Evolutionary conservation across 768 basidiomycete species (phyloP).

Genomic region (Termitomyces eurrhizus): DNA sequence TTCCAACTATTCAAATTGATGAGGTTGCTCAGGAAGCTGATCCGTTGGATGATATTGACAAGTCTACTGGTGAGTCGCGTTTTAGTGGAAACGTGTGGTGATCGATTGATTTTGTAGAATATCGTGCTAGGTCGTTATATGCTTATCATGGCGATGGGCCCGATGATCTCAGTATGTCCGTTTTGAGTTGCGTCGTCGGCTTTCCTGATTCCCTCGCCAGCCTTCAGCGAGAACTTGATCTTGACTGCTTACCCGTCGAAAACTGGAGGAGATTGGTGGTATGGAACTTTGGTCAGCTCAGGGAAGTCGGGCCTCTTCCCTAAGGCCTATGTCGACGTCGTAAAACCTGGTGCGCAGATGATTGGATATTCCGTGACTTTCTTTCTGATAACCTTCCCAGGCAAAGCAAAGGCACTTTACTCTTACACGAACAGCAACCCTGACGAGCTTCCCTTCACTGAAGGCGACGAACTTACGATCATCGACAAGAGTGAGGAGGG

Average conservation of each 20-base stretch:
- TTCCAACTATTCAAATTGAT: conserved; percentile 59
- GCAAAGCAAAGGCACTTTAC: conserved; percentile 77
- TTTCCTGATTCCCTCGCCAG: conserved; percentile 30
- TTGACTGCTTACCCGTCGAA: conserved; percentile 84
- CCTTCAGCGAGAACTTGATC: conserved; percentile 76
- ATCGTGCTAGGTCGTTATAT: conserved; percentile 79
- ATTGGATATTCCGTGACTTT: not conserved
- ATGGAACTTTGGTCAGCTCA: conserved; percentile 62
- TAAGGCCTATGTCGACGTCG: conserved; percentile 75
- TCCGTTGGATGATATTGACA: conserved; percentile 71
- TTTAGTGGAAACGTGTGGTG: not conserved
- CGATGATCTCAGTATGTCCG: conserved; percentile 78
- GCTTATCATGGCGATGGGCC: conserved; percentile 80
- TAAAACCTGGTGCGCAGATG: conserved; percentile 56
- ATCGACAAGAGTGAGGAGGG: conserved; percentile 81
- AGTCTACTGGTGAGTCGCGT: conserved; percentile 45
- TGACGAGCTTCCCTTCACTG: conserved; percentile 84
- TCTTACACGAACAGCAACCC: conserved; percentile 63
- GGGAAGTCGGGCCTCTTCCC: conserved; percentile 88
- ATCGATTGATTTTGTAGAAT: conserved; percentile 37
- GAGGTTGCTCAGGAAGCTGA: conserved; percentile 42
- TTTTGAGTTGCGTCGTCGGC: not conserved
- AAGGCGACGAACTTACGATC: conserved; percentile 75
- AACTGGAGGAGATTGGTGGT: conserved; percentile 90
- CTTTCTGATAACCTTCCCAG: conserved; percentile 26